A percentile compares a stretch with the other conserved stretches of the same genome.
These are phyloP conservation scores for Chytriomyces confervae DNA, from an alignment of 192 early-diverging fungal species.

Conservation along the genomic window DNA sequence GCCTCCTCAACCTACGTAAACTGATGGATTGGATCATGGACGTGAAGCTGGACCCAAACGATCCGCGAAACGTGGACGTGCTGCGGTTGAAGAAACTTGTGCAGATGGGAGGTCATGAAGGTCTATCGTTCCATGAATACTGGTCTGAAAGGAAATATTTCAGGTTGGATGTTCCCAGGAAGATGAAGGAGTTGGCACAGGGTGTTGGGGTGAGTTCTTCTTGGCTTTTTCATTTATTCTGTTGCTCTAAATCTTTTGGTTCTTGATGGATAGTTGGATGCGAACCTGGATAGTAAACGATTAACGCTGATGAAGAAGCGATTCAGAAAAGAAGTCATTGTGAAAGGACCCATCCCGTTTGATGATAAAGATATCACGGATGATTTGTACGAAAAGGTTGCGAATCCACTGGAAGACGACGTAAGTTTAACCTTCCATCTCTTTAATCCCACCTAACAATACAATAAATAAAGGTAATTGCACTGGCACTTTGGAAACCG, in stretches of 20 bases:
- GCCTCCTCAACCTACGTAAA: slow-evolving; percentile 45
- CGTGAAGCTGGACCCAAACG: slow-evolving; percentile 52
- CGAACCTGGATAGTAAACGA: slow-evolving; percentile 8
- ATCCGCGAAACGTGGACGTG: slow-evolving; percentile 51
- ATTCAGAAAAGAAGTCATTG: slow-evolving; percentile 24
- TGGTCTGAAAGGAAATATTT: slow-evolving; percentile 48
- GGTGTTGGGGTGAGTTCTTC: slow-evolving; percentile 49
- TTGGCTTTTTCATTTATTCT: not conserved
- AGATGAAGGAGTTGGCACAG: slow-evolving; percentile 36
- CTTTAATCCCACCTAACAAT: not conserved
- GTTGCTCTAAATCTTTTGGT: not conserved
- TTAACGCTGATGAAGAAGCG: slow-evolving; percentile 26
- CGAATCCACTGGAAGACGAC: slow-evolving; percentile 33
- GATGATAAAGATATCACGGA: slow-evolving; percentile 43
- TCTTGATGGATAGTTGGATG: slow-evolving; percentile 15
- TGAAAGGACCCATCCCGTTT: slow-evolving; percentile 48
- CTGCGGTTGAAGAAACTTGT: slow-evolving; percentile 45
- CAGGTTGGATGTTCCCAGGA: slow-evolving; percentile 49
- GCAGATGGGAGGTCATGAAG: slow-evolving; percentile 34
- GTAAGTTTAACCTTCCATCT: slow-evolving; percentile 6
- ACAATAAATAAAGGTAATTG: slow-evolving; percentile 3
- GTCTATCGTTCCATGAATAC: slow-evolving; percentile 37
- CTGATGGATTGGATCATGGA: slow-evolving; percentile 54
- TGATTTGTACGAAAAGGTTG: slow-evolving; percentile 31
- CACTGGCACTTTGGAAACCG: slow-evolving; percentile 30